A percentile compares a stretch with the other conserved stretches of the same genome.
These are phyloP conservation scores for Alternaria arborescens DNA, from an alignment of 2,329 filamentous ascomycete species.

Conservation along the genomic window DNA sequence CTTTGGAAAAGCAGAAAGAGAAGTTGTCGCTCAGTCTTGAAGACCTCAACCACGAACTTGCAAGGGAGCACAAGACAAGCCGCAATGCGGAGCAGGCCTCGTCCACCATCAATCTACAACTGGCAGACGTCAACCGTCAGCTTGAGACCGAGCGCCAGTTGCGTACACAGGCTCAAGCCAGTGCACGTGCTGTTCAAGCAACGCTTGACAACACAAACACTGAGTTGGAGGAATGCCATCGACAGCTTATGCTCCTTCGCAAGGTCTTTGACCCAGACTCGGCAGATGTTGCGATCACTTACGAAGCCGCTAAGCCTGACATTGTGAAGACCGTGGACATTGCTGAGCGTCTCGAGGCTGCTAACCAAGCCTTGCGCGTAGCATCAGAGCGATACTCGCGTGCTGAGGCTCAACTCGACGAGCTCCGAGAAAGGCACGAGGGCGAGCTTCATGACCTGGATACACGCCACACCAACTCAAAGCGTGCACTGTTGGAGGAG, in stretches of 20 bases:
- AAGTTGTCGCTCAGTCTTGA: slow-evolving; percentile 88
- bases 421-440: slow-evolving; percentile 76
- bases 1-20: slow-evolving; percentile 92
- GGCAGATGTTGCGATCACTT: slow-evolving; percentile 68
- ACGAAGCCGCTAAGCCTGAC: slow-evolving; percentile 75
- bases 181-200: slow-evolving; percentile 79
- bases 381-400: slow-evolving; percentile 81
- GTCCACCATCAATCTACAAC: slow-evolving; percentile 79
- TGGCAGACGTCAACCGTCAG: slow-evolving; percentile 88
- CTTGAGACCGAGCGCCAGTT: slow-evolving; percentile 90
- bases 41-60: slow-evolving; percentile 91
- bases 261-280: slow-evolving; percentile 85
- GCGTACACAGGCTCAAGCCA: slow-evolving; percentile 83
- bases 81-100: slow-evolving; percentile 89
- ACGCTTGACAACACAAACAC: slow-evolving; percentile 81
- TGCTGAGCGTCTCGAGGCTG: slow-evolving; percentile 83
- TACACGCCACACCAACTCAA: slow-evolving; percentile 66
- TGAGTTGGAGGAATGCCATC: slow-evolving; percentile 81
- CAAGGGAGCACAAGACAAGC: slow-evolving; percentile 86
- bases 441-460: slow-evolving; percentile 75
- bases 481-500: slow-evolving; percentile 83
- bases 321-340: slow-evolving; percentile 75
- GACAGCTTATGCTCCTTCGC: slow-evolving; percentile 81
- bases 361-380: slow-evolving; percentile 87
- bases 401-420: slow-evolving; percentile 82